Percentiles rank a stretch among this genome's conserved stretches.
phyloP scores from a whole-genome alignment of 2,329 filamentous ascomycete species.

The Botrytis hyacinthi region DNA sequence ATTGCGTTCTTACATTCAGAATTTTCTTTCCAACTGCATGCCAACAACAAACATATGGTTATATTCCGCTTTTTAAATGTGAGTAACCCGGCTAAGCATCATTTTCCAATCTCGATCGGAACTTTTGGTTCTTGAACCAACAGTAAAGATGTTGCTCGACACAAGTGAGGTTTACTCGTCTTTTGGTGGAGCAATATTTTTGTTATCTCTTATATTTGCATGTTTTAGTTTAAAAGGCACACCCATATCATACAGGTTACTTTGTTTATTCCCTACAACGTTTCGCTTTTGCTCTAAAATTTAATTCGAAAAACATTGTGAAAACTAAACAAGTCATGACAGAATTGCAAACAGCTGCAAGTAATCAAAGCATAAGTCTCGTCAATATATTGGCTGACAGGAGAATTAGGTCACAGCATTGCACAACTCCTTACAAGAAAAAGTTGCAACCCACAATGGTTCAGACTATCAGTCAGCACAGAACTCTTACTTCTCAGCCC shows the following conservation, averaged over 20 bases:
- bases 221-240: no score
- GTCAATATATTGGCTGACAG: not conserved
- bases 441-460: no score
- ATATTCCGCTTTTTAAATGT: not conserved
- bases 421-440: not conserved
- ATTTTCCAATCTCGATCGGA: not conserved
- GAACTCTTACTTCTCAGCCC: constrained; percentile 27
- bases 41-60: not conserved
- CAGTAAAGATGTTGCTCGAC: not conserved
- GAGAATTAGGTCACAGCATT: not conserved
- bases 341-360: not conserved
- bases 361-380: no score
- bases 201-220: not conserved
- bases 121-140: not conserved
- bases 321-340: no score
- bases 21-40: not conserved
- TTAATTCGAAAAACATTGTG: not conserved
- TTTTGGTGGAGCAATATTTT: not conserved
- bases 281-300: no score
- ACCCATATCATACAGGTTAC: no score
- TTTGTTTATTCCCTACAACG: no score
- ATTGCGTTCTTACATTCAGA: not conserved
- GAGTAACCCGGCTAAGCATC: not conserved
- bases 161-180: not conserved
- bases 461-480: not conserved